Evolutionary conservation across 495 filamentous ascomycete species (phyloP).

Genomic region (Trichoderma asperelloides): DNA sequence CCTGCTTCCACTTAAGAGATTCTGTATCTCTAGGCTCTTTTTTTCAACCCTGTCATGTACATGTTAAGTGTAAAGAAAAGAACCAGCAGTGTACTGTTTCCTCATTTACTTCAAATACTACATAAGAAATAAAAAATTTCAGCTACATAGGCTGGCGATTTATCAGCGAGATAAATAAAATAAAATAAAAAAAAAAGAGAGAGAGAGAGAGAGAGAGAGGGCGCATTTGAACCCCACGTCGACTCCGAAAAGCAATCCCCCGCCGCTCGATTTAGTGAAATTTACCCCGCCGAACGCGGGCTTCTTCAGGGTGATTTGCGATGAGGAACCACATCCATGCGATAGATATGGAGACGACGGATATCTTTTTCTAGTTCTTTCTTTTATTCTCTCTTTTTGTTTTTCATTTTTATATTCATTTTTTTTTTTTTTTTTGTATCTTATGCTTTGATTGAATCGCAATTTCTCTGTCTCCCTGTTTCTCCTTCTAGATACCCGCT

Average conservation of each 20-base stretch:
- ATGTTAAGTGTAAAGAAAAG: too few species aligned
- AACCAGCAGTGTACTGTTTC: too few species aligned
- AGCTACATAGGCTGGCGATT: too few species aligned
- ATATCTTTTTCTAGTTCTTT: neutral
- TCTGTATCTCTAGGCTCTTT: too few species aligned
- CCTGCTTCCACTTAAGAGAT: too few species aligned
- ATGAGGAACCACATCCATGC: neutral
- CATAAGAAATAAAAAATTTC: too few species aligned
- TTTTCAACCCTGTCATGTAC: too few species aligned
- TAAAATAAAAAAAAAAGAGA: too few species aligned
- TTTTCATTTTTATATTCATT: neutral
- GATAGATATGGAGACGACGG: neutral
- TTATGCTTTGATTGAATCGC: neutral
- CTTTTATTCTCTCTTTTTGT: neutral
- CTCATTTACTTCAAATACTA: too few species aligned
- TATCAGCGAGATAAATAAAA: too few species aligned
- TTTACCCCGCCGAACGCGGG: constrained; percentile 3
- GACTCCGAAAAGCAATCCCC: neutral
- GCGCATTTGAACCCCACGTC: neutral
- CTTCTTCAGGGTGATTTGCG: neutral
- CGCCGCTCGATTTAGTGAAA: neutral
- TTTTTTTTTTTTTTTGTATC: neutral
- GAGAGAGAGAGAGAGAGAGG: too few species aligned
- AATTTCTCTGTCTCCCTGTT: neutral
- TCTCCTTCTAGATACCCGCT: neutral